Percentiles rank a stretch among this genome's conserved stretches.
Evolutionary conservation across 108 stramenopile species (phyloP).

Genomic region (Nannochloropsis gaditana): DNA sequence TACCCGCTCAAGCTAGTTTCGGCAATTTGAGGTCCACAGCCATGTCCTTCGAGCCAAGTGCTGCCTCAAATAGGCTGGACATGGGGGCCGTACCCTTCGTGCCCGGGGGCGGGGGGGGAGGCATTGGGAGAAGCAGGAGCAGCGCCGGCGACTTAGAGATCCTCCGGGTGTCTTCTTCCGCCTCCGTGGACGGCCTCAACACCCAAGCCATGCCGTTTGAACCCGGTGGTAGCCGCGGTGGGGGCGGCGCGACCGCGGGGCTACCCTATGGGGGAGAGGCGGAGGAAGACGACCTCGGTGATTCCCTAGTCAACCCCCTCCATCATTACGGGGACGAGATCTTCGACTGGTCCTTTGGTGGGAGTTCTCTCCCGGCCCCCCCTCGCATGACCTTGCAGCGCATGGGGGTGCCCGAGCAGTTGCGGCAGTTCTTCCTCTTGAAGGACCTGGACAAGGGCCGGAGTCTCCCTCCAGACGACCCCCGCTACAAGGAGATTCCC

Average conservation of each 20-base stretch:
- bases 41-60: neutral
- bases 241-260: neutral
- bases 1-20: neutral
- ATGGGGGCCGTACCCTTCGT: neutral
- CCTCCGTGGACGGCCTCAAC: neutral
- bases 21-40: neutral
- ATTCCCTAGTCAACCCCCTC: neutral
- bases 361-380: neutral
- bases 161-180: neutral
- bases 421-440: conserved; percentile 38
- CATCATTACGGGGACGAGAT: conserved; percentile 7
- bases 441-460: conserved; percentile 33
- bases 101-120: neutral
- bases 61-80: neutral
- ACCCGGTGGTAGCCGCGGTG: neutral
- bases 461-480: conserved; percentile 43
- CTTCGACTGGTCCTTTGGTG: neutral
- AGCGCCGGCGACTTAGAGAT: neutral
- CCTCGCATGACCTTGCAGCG: conserved; percentile 22
- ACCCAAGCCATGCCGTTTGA: neutral
- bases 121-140: neutral
- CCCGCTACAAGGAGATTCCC: conserved; percentile 46
- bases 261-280: neutral
- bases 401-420: conserved; percentile 35
- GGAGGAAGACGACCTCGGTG: neutral